These are phyloP conservation scores for Dalbergia cochinchinensis DNA, from an alignment of 306 rosid species.

Conservation along the genomic window DNA sequence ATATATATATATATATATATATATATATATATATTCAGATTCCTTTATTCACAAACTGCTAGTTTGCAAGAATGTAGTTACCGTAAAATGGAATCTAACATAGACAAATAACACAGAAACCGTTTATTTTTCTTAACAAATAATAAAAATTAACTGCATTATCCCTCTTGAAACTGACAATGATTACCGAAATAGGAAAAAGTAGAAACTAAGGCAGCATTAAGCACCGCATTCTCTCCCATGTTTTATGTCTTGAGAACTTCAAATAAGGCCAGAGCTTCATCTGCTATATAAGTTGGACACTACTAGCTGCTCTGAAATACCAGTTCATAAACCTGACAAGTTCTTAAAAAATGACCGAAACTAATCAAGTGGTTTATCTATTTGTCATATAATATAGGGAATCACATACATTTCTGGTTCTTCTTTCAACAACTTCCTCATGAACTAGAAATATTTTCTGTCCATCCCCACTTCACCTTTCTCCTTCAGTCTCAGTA, in stretches of 20 bases:
- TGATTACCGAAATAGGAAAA: conserved; percentile 32
- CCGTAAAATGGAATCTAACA: conserved; percentile 41
- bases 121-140: background rate
- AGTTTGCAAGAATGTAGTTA: conserved; percentile 41
- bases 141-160: background rate
- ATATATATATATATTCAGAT: background rate
- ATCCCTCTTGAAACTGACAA: conserved; percentile 56
- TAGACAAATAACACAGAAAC: conserved; percentile 40
- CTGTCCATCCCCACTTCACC: conserved; percentile 30
- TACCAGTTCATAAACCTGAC: conserved; percentile 61
- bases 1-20: no score
- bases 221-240: conserved; percentile 76
- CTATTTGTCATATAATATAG: conserved; percentile 51
- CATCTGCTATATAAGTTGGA: conserved; percentile 61
- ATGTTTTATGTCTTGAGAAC: conserved; percentile 89
- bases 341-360: conserved; percentile 47
- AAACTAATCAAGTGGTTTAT: conserved; percentile 50
- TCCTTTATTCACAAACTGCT: conserved; percentile 40
- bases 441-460: conserved; percentile 39
- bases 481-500: conserved; percentile 41
- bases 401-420: conserved; percentile 45
- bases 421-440: conserved; percentile 58
- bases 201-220: conserved; percentile 46
- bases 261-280: conserved; percentile 75
- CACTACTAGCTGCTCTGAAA: conserved; percentile 59